Percentiles rank a stretch among this genome's conserved stretches.
phyloP scores from a whole-genome alignment of 192 early-diverging fungal genomes.

The Coemansia sp. region DNA sequence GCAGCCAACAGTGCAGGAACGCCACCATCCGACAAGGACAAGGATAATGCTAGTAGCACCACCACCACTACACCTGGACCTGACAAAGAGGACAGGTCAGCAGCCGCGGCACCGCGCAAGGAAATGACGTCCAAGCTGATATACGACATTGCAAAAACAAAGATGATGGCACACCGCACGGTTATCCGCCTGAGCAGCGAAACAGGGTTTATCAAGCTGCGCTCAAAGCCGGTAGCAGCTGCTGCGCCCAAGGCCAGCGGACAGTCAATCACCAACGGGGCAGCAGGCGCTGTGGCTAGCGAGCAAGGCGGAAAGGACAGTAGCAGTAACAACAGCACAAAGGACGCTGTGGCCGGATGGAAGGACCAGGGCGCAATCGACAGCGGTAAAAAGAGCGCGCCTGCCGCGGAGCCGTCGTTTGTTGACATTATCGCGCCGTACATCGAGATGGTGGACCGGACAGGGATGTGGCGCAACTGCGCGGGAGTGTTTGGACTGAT shows the following conservation, averaged over 20 bases:
- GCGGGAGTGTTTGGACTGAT: constrained; percentile 54
- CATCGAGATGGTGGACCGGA: constrained; percentile 52
- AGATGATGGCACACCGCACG: constrained; percentile 44
- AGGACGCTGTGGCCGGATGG: constrained; percentile 37
- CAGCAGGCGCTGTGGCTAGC: not conserved
- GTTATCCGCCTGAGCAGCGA: constrained; percentile 46
- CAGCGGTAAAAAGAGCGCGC: constrained; percentile 48
- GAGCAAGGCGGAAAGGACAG: not conserved
- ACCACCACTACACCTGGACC: not conserved
- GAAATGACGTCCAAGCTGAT: constrained; percentile 37
- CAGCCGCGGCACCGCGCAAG: constrained; percentile 4
- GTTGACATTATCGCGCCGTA: constrained; percentile 43
- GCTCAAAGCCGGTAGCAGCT: constrained; percentile 24
- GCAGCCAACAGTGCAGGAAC: constrained; percentile 1
- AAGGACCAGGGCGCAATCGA: constrained; percentile 52
- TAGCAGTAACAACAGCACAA: not conserved
- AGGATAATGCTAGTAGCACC: not conserved
- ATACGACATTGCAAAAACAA: constrained; percentile 50
- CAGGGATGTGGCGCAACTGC: constrained; percentile 57
- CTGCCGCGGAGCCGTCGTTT: constrained; percentile 33
- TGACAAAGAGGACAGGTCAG: constrained; percentile 2
- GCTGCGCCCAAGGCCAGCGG: constrained; percentile 7
- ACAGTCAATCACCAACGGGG: constrained; percentile 9
- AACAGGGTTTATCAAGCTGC: constrained; percentile 50
- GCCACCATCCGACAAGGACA: not conserved